phyloP scores from a whole-genome alignment of 1,284 basidiomycete genomes.

The Fomitopsis pinicola region DNA sequence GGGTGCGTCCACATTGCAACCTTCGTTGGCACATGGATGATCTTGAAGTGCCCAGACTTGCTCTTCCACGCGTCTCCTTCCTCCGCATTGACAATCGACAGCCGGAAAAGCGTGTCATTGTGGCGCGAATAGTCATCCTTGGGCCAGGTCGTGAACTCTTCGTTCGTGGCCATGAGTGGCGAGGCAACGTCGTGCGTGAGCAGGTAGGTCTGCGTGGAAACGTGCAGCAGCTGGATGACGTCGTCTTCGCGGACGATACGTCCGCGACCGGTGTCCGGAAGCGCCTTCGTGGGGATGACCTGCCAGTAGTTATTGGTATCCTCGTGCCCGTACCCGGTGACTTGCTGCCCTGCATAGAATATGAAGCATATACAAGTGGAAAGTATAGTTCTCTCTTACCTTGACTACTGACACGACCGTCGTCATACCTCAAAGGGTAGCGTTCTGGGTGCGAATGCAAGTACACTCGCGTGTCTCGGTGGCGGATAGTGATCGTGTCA shows the following conservation, averaged over 20 bases:
- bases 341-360: constrained; percentile 76
- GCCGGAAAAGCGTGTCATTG: constrained; percentile 85
- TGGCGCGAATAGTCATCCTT: constrained; percentile 68
- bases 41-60: constrained; percentile 86
- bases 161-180: constrained; percentile 95
- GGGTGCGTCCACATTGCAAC: constrained; percentile 94
- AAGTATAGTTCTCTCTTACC: constrained; percentile 39
- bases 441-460: constrained; percentile 89
- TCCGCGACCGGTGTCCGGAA: constrained; percentile 86
- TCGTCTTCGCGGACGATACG: constrained; percentile 89
- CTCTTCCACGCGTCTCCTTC: constrained; percentile 85
- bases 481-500: constrained; percentile 84
- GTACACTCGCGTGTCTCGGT: constrained; percentile 91
- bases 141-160: constrained; percentile 93
- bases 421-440: constrained; percentile 94
- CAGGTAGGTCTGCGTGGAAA: constrained; percentile 80
- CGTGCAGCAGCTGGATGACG: constrained; percentile 85
- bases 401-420: constrained; percentile 94
- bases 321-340: constrained; percentile 94
- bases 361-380: constrained; percentile 6
- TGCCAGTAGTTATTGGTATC: constrained; percentile 97
- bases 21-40: constrained; percentile 86
- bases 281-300: constrained; percentile 88
- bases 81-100: constrained; percentile 68
- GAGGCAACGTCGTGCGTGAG: constrained; percentile 98